phyloP scores from a whole-genome alignment of 2,329 filamentous ascomycete species.

The Dothistroma pini region DNA sequence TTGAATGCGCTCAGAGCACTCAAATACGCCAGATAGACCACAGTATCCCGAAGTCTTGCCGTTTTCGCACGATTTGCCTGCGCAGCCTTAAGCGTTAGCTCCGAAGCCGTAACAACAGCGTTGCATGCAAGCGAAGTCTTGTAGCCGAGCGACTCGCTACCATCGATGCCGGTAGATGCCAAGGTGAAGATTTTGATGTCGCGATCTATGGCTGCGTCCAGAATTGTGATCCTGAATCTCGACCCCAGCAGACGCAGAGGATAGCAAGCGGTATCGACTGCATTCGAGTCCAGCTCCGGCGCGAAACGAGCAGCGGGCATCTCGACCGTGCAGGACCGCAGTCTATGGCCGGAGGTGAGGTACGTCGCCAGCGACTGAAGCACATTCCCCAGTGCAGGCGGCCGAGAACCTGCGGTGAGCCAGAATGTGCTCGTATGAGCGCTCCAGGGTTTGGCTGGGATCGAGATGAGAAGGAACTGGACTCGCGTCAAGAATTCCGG shows the following conservation, averaged over 20 bases:
- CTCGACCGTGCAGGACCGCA: not conserved
- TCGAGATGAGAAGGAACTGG: constrained; percentile 10
- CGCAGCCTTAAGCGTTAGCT: not conserved
- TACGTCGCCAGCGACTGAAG: not conserved
- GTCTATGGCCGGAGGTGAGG: not conserved
- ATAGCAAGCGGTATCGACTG: not conserved
- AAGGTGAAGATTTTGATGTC: not conserved
- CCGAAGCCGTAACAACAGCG: not conserved
- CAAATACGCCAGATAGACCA: not conserved
- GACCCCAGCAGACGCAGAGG: not conserved
- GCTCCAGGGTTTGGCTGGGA: not conserved
- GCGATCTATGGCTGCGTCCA: not conserved
- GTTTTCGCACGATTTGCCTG: not conserved
- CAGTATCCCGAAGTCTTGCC: not conserved
- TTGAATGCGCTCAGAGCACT: not conserved
- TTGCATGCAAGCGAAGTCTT: not conserved
- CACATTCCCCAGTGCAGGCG: not conserved
- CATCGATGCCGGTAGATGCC: not conserved
- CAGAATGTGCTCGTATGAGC: not conserved
- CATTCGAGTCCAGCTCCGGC: not conserved
- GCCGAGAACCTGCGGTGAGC: not conserved
- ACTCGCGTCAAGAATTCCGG: constrained; percentile 12
- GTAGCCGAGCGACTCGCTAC: not conserved
- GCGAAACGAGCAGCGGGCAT: not conserved
- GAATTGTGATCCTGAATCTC: not conserved